Evolutionary conservation across 2,329 filamentous ascomycete species (phyloP).

Genomic region (Blastomyces gilchristii): DNA sequence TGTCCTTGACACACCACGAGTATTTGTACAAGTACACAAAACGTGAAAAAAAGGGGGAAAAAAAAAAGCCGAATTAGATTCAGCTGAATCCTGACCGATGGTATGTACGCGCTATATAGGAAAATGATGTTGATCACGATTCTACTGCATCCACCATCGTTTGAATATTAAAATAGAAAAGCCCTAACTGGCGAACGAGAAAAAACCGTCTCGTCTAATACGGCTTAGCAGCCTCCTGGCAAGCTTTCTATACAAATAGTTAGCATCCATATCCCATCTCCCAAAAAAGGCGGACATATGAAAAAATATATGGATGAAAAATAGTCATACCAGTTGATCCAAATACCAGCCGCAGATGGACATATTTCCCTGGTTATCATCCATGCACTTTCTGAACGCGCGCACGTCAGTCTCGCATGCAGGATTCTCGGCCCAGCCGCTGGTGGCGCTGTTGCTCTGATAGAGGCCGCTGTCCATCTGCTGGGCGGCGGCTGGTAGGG

Average conservation of each 20-base stretch:
- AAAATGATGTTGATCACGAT: neutral
- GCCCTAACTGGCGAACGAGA: neutral
- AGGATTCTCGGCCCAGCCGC: slow-evolving; percentile 35
- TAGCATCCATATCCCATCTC: neutral
- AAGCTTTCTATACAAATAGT: slow-evolving; percentile 53
- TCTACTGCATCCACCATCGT: neutral
- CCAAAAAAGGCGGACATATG: neutral
- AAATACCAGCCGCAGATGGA: slow-evolving; percentile 96
- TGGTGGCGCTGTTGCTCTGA: slow-evolving; percentile 41
- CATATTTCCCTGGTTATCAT: slow-evolving; percentile 88
- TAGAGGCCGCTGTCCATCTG: slow-evolving; percentile 41
- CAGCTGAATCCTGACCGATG: neutral
- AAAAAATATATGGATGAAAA: neutral
- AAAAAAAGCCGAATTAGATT: neutral
- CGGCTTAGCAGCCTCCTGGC: slow-evolving; percentile 63
- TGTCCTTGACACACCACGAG: neutral
- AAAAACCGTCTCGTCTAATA: slow-evolving; percentile 43
- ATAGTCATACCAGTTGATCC: slow-evolving; percentile 61
- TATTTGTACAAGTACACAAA: slow-evolving; percentile 3
- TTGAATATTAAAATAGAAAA: too few species aligned
- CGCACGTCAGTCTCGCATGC: slow-evolving; percentile 72
- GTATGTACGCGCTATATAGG: slow-evolving; percentile 3
- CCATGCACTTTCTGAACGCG: slow-evolving; percentile 91
- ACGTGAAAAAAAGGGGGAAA: neutral
- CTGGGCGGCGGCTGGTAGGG: slow-evolving; percentile 45